Percentiles rank a stretch among this genome's conserved stretches.
These are phyloP conservation scores for Psilocybe cyanescens DNA, from an alignment of 768 basidiomycete genomes.

Conservation along the genomic window DNA sequence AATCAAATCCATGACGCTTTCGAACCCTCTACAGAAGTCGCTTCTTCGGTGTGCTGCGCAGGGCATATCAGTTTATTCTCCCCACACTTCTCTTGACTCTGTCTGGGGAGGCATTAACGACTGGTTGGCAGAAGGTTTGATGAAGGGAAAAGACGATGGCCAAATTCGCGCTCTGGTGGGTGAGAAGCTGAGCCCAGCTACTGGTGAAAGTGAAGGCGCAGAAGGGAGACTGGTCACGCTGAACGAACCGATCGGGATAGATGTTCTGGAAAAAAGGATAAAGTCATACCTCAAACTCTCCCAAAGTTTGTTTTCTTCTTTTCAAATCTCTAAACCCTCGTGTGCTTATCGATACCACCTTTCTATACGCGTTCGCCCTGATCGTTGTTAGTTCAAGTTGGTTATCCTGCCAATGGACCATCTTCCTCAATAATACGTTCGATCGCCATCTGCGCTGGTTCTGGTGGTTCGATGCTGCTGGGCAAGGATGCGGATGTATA, in stretches of 20 bases:
- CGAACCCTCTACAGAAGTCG: slow-evolving; percentile 78
- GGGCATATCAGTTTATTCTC: slow-evolving; percentile 85
- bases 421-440: slow-evolving; percentile 47
- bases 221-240: slow-evolving; percentile 74
- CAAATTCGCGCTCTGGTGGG: slow-evolving; percentile 39
- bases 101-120: slow-evolving; percentile 88
- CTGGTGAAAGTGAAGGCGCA: slow-evolving; percentile 51
- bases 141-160: slow-evolving; percentile 40
- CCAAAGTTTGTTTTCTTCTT: slow-evolving; percentile 31
- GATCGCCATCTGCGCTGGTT: slow-evolving; percentile 91
- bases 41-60: slow-evolving; percentile 80
- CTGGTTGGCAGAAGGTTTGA: slow-evolving; percentile 72
- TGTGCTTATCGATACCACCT: slow-evolving; percentile 20
- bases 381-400: slow-evolving; percentile 64
- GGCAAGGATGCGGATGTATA: slow-evolving; percentile 83
- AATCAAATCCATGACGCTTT: slow-evolving; percentile 74
- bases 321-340: slow-evolving; percentile 16
- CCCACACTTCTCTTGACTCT: slow-evolving; percentile 90
- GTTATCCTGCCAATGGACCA: slow-evolving; percentile 40
- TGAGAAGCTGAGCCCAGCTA: slow-evolving; percentile 41
- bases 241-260: slow-evolving; percentile 56
- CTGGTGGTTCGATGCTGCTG: slow-evolving; percentile 77
- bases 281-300: slow-evolving; percentile 63
- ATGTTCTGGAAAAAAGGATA: slow-evolving; percentile 65
- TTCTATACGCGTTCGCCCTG: slow-evolving; percentile 9